These are phyloP conservation scores for Hyphopichia burtonii DNA, from an alignment of 1,139 yeast genomes.

Conservation along the genomic window DNA sequence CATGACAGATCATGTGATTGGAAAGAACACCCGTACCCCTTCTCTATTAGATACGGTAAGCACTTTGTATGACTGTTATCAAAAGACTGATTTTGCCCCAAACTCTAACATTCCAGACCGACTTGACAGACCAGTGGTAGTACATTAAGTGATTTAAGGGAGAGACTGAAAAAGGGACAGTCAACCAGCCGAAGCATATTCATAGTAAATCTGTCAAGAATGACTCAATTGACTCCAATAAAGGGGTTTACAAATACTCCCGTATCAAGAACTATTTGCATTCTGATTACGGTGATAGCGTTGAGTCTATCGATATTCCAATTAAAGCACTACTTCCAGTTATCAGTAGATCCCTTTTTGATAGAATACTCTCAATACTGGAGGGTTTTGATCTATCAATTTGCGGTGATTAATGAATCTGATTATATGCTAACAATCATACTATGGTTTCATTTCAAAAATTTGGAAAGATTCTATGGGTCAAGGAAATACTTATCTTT, in stretches of 20 bases:
- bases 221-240: slow-evolving; percentile 39
- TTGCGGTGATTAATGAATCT: slow-evolving; percentile 62
- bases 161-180: too few relatives aligned
- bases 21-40: not conserved
- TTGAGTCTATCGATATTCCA: slow-evolving; percentile 55
- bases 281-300: slow-evolving; percentile 44
- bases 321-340: slow-evolving; percentile 51
- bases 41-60: too few relatives aligned
- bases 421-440: slow-evolving; percentile 56
- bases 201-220: too few relatives aligned
- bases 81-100: not conserved
- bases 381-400: slow-evolving; percentile 58
- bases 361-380: slow-evolving; percentile 64
- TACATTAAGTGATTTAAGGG: too few relatives aligned
- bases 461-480: slow-evolving; percentile 65
- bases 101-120: not conserved
- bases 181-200: too few relatives aligned
- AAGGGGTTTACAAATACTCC: slow-evolving; percentile 64
- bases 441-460: slow-evolving; percentile 58
- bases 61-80: not conserved
- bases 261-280: slow-evolving; percentile 48
- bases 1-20: not conserved
- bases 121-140: not conserved
- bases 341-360: slow-evolving; percentile 61
- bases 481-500: slow-evolving; percentile 53